Evolutionary conservation across 768 basidiomycete genomes (phyloP).

Genomic region (Hericium coralloides): DNA sequence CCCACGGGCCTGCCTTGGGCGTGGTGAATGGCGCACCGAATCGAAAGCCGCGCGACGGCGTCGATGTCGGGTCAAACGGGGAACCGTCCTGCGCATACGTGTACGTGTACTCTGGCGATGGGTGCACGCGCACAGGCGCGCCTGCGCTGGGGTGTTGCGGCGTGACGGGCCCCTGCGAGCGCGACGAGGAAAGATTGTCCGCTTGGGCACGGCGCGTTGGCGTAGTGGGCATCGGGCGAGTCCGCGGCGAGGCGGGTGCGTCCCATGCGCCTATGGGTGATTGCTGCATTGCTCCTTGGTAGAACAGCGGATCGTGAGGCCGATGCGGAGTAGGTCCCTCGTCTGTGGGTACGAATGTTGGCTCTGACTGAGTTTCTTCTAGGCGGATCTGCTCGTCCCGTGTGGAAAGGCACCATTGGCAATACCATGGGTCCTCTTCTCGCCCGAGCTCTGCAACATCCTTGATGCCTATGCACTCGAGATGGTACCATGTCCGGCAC

Average conservation of each 20-base stretch:
- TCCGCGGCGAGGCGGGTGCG: slow-evolving; percentile 32
- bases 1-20: slow-evolving; percentile 4
- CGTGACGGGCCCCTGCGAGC: slow-evolving; percentile 35
- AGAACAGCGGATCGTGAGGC: slow-evolving; percentile 50
- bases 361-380: slow-evolving; percentile 31
- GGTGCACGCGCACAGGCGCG: slow-evolving; percentile 20
- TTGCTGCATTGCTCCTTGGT: slow-evolving; percentile 43
- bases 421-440: slow-evolving; percentile 79
- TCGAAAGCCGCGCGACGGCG: slow-evolving; percentile 69
- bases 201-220: slow-evolving; percentile 23
- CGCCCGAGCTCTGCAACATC: slow-evolving; percentile 55
- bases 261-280: slow-evolving; percentile 34
- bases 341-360: slow-evolving; percentile 63
- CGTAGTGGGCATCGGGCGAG: slow-evolving; percentile 31
- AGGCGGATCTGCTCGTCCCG: slow-evolving; percentile 19
- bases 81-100: slow-evolving; percentile 36
- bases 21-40: slow-evolving; percentile 11
- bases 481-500: slow-evolving; percentile 77
- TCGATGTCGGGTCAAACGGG: slow-evolving; percentile 72
- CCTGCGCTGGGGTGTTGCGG: slow-evolving; percentile 33
- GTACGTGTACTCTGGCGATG: slow-evolving; percentile 14
- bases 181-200: slow-evolving; percentile 18
- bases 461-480: slow-evolving; percentile 68
- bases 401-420: slow-evolving; percentile 40
- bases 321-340: slow-evolving; percentile 31